These are phyloP conservation scores for Pisolithus marmoratus DNA, from an alignment of 768 basidiomycete species.

Conservation along the genomic window DNA sequence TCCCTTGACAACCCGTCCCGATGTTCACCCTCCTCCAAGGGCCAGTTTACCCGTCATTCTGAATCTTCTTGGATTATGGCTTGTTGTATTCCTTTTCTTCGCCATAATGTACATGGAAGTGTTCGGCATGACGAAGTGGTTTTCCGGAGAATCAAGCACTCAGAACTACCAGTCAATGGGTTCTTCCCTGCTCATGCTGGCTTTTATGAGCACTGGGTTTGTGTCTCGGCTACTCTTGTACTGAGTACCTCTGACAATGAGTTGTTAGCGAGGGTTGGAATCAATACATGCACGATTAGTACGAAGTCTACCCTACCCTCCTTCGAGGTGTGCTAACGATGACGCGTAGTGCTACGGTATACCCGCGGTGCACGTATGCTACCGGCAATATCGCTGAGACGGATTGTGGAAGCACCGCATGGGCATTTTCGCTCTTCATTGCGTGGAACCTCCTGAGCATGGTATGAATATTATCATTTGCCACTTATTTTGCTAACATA, in stretches of 20 bases:
- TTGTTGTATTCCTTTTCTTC: conserved; percentile 87
- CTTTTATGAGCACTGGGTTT: conserved; percentile 91
- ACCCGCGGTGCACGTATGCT: conserved; percentile 75
- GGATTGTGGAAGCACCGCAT: conserved; percentile 82
- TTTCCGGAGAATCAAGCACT: conserved; percentile 56
- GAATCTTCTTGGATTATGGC: conserved; percentile 82
- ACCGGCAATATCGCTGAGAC: conserved; percentile 45
- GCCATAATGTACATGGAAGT: conserved; percentile 85
- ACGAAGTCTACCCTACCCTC: conserved; percentile 16
- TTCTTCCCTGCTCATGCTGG: conserved; percentile 79
- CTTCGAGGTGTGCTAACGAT: neutral
- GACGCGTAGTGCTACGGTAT: conserved; percentile 56
- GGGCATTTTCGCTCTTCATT: conserved; percentile 86
- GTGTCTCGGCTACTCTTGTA: conserved; percentile 15
- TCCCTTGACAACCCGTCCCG: neutral
- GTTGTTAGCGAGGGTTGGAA: conserved; percentile 86
- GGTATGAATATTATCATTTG: conserved; percentile 41
- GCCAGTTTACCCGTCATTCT: conserved; percentile 83
- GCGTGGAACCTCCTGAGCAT: conserved; percentile 95
- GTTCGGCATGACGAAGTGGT: conserved; percentile 88
- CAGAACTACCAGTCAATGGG: conserved; percentile 79
- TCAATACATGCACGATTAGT: conserved; percentile 97
- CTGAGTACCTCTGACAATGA: conserved; percentile 1
- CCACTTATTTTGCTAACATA: conserved; percentile 13
- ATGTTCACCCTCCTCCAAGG: conserved; percentile 33